Evolutionary conservation across 768 basidiomycete genomes (phyloP), one percentile per base, ranked within the genome.

Genomic region (Leccinum arenicola): DNA sequence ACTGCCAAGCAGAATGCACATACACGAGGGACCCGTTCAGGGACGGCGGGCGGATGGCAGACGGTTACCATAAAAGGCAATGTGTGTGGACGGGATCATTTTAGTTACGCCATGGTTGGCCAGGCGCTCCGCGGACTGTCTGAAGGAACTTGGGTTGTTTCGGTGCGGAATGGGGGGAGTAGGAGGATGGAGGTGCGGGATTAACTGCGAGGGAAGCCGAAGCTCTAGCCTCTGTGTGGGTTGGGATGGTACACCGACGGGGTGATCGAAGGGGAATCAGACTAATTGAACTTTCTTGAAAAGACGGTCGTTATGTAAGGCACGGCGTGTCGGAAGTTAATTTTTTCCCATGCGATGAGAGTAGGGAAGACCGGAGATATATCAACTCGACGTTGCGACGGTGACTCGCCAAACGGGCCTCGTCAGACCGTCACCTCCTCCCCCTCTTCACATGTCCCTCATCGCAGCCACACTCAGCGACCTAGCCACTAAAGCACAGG

Each of bases 391-490:
- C 51, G 68, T 70, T 57, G 68, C 68, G 63, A 70, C 70, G 68
- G 63, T 54, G 56, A 55, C 35, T 29, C 49, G 23, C 58, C 25
- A 45, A 56, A 36, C 55, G 50, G 49, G 58, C 14, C 51, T 10
- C 49, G 6, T 2, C 31, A 19, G 27, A 50, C 60, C 36, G 35
- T 59, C 56, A 60, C 63, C 51, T 14, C 57, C 21, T 40, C 12
- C 31, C 35, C 25, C 27, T 23, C 54, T 62, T 70, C 70, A 64
- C 58, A 73, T 78, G 73, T 71, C 71, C 48, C 56, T 67, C 40
- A 55, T 73, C 38, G 52, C 71, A 8, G 35, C 65, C 33, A 63
- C 70, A 36, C 45, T 73, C 35, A 62, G 64, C 9, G 68, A 67
- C 59, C 53, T 74, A n/a, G 71, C 73, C 27, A 61, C 57, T 17